Evolutionary conservation across 805 yeast species (phyloP), one percentile per base, ranked within the genome.

Genomic region (Lachancea sp.): DNA sequence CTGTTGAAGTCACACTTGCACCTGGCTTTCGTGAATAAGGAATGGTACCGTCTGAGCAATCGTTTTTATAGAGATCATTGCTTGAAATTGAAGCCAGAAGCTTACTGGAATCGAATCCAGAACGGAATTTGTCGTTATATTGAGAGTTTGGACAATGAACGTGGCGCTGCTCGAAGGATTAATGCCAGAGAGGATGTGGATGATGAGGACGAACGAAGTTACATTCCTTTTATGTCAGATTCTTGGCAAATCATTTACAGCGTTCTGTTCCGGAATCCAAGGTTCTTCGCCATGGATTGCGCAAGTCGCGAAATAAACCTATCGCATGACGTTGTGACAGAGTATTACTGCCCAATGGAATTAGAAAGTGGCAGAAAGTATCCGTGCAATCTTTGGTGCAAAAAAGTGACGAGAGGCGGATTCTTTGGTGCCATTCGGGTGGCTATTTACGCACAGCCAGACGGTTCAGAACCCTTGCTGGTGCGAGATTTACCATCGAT

Each of bases 211-310:
- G 30, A 29, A 17, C 31, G n/a, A n/a, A 26, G 13, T 7, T 36
- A 35, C 19, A n/a, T 15, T 12, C 35, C 29, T 18, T 39, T 25
- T 29, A n/a, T 44, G 31, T 44, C 40, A 5, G 47, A 44, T 27
- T 44, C 47, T 18, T 44, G 47, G 47, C 40, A 44, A 12, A 44
- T 44, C 26, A 16, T 44, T 15, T 44, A 38, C 36, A 16, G 37
- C 26, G 47, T 39, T 15, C 19, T 44, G n/a, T 44, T 44, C 40
- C 33, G 13, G 29, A 34, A 25, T 13, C 47, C 47, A 6, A 38
- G 29, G 16, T 39, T 44, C 36, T 44, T 44, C 29, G 41, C 34
- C 20, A 36, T 38, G 42, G 38, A 43, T 5, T 19, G 43, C 37
- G 43, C 31, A 22, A 33, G 43, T 12, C 36, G 37, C 8, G 32